Base-by-base conservation (phyloP, 192 early-diverging fungal genomes). In the Coemansia sp. region DNA sequence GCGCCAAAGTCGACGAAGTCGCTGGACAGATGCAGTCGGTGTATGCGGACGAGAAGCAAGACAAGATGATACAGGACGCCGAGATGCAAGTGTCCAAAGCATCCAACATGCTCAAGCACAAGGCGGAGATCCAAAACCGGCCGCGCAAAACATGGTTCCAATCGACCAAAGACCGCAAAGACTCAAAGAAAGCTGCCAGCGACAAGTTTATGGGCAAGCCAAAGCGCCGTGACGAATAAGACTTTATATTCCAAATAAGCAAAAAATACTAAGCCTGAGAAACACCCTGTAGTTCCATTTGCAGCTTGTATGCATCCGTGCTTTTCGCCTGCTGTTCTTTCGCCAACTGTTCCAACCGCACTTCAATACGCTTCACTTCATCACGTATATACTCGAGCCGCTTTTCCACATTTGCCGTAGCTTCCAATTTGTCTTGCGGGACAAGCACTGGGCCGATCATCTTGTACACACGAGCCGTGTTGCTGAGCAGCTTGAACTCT, bases 81-180 rank as follows among this genome's bases (percentile, higher is more conserved):
- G 97, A 99, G 55, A 98, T 97, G 95, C 86, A 97, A 68, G 66
- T 94, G 56, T 75, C 83, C 35, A 95, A 93, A 83, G 87, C 87
- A 24, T 71, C 90, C 48, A 99, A 99, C 69, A 75, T 97, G 66
- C 62, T 97, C 27, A 74, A 85, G 59, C 89, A 94, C 74, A 84
- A 87, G 64, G 83, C 88, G 23, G 97, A 99, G 69, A 98, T 99
- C 68, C 85, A 88, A 75, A 78, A 81, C 65, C 85, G 94, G 41
- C 97, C 97, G 23, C 90, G 88, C 32, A 86, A 89, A 82, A 95
- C 90, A 7, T 99, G 96, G 96, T 98, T 99, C 87, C 92, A 95
- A 74, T 80, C 88, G 8, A 78, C 87, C 22, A 84, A 85, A 57
- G 90, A 94, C 48, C 93, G 91, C 68, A 83, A 85, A 45, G 65